Evolutionary conservation across 495 filamentous ascomycete species (phyloP).

Genomic region (Glarea lozoyensis): DNA sequence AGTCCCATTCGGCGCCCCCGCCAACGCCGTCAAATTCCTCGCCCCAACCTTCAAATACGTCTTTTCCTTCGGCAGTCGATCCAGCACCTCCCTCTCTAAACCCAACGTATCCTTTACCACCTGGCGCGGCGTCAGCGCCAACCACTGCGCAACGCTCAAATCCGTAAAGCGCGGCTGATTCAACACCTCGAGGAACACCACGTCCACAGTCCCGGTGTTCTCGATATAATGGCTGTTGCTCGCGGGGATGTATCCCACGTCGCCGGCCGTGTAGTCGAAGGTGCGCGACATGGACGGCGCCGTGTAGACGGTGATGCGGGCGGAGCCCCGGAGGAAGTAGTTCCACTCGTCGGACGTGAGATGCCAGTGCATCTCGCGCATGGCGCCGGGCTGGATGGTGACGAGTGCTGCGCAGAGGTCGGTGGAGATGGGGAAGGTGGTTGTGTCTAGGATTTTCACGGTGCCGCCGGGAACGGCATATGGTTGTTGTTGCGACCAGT

Average conservation of each 20-base stretch:
- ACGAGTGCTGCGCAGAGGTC: conserved; percentile 57
- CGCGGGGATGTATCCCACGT: conserved; percentile 61
- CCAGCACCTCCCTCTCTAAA: conserved; percentile 42
- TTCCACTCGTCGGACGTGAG: conserved; percentile 67
- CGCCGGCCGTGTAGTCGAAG: conserved; percentile 63
- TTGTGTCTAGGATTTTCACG: conserved; percentile 58
- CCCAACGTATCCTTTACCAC: conserved; percentile 53
- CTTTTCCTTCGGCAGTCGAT: conserved; percentile 48
- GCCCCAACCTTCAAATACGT: conserved; percentile 41
- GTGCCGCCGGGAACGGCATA: conserved; percentile 51
- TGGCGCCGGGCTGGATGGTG: conserved; percentile 56
- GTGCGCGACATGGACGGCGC: conserved; percentile 51
- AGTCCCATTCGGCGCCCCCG: conserved; percentile 2
- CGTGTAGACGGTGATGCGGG: conserved; percentile 56
- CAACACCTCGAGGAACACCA: conserved; percentile 63
- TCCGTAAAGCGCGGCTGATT: conserved; percentile 55
- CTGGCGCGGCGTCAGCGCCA: conserved; percentile 53
- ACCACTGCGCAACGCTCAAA: conserved; percentile 54
- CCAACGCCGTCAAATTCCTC: conserved; percentile 8
- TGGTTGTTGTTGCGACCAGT: conserved; percentile 56
- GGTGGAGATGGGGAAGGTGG: conserved; percentile 48
- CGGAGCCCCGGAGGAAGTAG: conserved; percentile 62
- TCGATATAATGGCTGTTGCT: conserved; percentile 64
- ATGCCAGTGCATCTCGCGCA: conserved; percentile 79
- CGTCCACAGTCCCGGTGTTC: conserved; percentile 59